Conservation (phyloP, 2,329 filamentous ascomycete genomes). For the Aspergillus quadrilineatus region DNA sequence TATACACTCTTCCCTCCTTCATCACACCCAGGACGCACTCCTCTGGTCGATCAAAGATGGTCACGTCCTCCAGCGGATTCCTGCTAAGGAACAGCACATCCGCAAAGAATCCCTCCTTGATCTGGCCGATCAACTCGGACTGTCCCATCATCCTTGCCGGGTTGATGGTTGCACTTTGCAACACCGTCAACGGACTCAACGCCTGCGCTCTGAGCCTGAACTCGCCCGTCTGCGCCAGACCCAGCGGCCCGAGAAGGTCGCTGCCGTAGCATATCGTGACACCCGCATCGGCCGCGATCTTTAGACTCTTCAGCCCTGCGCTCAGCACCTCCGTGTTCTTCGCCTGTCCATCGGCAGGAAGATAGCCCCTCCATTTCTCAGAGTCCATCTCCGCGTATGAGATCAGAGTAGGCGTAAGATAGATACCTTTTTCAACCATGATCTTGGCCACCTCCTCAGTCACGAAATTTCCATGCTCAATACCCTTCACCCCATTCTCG, state of each 20-base stretch:
- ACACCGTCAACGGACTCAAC: conserved; percentile 44
- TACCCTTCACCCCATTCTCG: conserved; percentile 55
- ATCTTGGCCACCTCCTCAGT: conserved; percentile 47
- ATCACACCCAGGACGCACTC: conserved; percentile 52
- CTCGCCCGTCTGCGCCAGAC: conserved; percentile 51
- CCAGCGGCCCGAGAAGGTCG: conserved; percentile 54
- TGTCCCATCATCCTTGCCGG: conserved; percentile 51
- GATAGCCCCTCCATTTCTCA: conserved; percentile 33
- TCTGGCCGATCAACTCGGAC: conserved; percentile 50
- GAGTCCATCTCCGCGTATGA: conserved; percentile 50
- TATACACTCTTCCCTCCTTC: conserved; percentile 54
- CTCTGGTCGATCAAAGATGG: conserved; percentile 51
- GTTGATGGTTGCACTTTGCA: conserved; percentile 55
- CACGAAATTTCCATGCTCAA: conserved; percentile 55
- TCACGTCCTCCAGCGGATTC: conserved; percentile 58
- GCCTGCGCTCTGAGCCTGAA: conserved; percentile 49
- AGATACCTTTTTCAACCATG: conserved; percentile 52
- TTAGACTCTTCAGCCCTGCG: conserved; percentile 48
- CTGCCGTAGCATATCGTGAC: conserved; percentile 59
- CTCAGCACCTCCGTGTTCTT: conserved; percentile 55
- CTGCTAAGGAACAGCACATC: conserved; percentile 54
- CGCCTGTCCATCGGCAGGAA: conserved; percentile 36
- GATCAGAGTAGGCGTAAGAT: conserved; percentile 56
- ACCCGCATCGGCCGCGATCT: conserved; percentile 53
- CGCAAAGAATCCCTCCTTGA: conserved; percentile 52